Percentiles rank a stretch among this genome's conserved stretches.
phyloP scores from a whole-genome alignment of 768 basidiomycete species.

The Podaxis carcinomalis region DNA sequence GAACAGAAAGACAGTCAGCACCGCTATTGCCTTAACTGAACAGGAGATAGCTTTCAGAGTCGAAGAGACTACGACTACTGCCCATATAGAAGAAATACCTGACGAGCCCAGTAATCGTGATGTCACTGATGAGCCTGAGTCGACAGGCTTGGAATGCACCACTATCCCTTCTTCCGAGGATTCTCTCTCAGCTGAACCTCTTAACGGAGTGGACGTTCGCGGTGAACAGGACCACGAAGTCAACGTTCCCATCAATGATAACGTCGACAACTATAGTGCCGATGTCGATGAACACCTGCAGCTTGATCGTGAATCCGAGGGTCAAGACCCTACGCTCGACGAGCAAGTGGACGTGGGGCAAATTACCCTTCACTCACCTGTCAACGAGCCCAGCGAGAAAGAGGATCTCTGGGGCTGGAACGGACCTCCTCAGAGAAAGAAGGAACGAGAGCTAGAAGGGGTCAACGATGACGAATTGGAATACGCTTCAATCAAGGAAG shows the following conservation, averaged over 20 bases:
- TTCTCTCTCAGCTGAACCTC: background rate
- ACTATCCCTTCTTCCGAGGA: background rate
- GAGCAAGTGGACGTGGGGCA: background rate
- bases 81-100: background rate
- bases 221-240: background rate
- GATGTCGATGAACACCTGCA: background rate
- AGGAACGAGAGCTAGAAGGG: background rate
- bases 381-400: background rate
- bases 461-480: background rate
- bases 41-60: slow-evolving; percentile 2
- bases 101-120: background rate
- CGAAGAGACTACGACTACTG: background rate
- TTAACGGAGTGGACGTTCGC: background rate
- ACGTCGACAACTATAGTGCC: background rate
- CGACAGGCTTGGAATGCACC: background rate
- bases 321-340: background rate
- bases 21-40: background rate
- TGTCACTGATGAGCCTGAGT: background rate
- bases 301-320: background rate
- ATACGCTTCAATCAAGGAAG: background rate
- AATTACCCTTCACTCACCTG: background rate
- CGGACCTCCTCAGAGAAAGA: background rate
- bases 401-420: slow-evolving; percentile 8
- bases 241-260: background rate
- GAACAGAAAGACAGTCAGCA: background rate